Evolutionary conservation across 495 filamentous ascomycete genomes (phyloP).

Genomic region (Penicillium arizonense): DNA sequence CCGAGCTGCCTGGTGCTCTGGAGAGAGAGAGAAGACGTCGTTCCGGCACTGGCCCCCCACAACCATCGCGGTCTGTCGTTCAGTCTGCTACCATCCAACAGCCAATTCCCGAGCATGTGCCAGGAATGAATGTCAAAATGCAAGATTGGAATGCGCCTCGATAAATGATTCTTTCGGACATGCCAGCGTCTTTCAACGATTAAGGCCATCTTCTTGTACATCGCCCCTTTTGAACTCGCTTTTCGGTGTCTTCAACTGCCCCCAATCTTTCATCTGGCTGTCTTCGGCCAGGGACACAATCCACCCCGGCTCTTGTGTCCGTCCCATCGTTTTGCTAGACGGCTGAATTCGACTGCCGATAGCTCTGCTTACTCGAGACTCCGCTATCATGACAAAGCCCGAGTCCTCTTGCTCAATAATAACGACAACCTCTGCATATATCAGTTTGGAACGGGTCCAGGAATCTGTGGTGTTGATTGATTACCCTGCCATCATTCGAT

Average conservation of each 20-base stretch:
- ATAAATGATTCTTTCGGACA: slow-evolving; percentile 14
- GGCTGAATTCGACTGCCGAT: not conserved
- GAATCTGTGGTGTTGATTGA: not conserved
- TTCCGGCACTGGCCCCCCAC: slow-evolving; percentile 65
- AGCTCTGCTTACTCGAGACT: not conserved
- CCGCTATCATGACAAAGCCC: not conserved
- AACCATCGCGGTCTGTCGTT: slow-evolving; percentile 41
- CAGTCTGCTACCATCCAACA: slow-evolving; percentile 37
- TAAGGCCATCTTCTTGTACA: not conserved
- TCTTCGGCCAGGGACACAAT: slow-evolving; percentile 5
- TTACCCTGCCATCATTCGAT: not conserved
- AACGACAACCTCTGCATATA: slow-evolving; percentile 6
- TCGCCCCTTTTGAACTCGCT: not conserved
- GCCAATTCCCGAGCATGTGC: slow-evolving; percentile 32
- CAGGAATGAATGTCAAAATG: slow-evolving; percentile 40
- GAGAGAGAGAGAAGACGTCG: slow-evolving; percentile 68
- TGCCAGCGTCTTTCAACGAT: not conserved
- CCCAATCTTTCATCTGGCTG: not conserved
- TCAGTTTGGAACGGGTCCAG: slow-evolving; percentile 2
- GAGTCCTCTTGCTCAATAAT: slow-evolving; percentile 1
- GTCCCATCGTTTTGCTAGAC: slow-evolving; percentile 9
- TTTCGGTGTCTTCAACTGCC: not conserved
- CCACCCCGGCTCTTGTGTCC: slow-evolving; percentile 13
- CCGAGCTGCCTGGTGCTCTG: slow-evolving; percentile 51
- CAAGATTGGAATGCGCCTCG: slow-evolving; percentile 40